These are phyloP conservation scores for Sphaerobolus stellatus DNA, from an alignment of 1,284 basidiomycete species.

Conservation along the genomic window DNA sequence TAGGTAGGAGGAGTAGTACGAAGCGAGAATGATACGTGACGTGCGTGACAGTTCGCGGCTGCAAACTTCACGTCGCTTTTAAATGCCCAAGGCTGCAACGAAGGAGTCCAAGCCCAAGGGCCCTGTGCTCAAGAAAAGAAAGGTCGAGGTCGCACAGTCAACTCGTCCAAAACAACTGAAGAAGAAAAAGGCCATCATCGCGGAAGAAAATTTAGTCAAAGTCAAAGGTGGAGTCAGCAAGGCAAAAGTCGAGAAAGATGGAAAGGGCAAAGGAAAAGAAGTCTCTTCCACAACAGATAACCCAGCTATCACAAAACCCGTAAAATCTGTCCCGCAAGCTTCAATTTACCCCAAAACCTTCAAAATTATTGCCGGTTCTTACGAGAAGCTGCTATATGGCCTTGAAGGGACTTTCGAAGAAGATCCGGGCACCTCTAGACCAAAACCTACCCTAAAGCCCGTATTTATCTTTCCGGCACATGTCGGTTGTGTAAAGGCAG, in stretches of 20 bases:
- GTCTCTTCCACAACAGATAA: background rate
- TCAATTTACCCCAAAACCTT: conserved; percentile 62
- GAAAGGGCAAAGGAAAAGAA: conserved; percentile 3
- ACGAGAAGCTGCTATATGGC: conserved; percentile 95
- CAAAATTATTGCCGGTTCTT: conserved; percentile 87
- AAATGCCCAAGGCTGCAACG: background rate
- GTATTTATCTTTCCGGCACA: conserved; percentile 97
- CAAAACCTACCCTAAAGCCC: conserved; percentile 55
- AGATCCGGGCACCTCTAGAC: conserved; percentile 25
- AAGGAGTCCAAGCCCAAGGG: background rate
- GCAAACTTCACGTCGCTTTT: no score
- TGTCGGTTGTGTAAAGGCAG: conserved; percentile 87
- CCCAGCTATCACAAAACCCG: conserved; percentile 47
- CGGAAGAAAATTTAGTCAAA: no score
- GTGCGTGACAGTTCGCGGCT: no score
- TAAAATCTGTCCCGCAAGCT: conserved; percentile 84
- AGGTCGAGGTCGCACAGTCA: background rate
- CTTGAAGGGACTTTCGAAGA: conserved; percentile 63
- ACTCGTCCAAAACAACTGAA: background rate
- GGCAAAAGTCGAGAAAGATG: background rate
- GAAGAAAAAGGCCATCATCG: background rate
- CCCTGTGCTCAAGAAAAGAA: conserved; percentile 2
- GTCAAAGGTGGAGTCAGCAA: no score
- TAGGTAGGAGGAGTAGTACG: no score
- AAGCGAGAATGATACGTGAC: no score